These are phyloP conservation scores for Xylaria hypoxylon DNA, from an alignment of 2,329 filamentous ascomycete genomes.

Conservation along the genomic window DNA sequence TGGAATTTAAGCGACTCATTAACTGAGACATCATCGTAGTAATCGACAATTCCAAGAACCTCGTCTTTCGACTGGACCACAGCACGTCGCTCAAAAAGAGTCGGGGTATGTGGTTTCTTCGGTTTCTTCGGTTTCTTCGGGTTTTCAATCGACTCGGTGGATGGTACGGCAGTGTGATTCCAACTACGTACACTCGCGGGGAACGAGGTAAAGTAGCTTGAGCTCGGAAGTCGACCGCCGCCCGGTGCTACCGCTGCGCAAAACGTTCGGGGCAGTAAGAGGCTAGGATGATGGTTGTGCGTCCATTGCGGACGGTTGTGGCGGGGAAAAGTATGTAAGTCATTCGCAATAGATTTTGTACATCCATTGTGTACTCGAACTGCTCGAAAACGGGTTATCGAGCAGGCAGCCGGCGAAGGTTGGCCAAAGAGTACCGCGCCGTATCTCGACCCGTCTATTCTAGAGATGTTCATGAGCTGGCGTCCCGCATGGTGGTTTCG, in stretches of 20 bases:
- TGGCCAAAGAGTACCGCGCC: slow-evolving; percentile 64
- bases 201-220: slow-evolving; percentile 43
- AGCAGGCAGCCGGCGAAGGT: slow-evolving; percentile 52
- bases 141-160: slow-evolving; percentile 12
- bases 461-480: slow-evolving; percentile 70
- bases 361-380: slow-evolving; percentile 37
- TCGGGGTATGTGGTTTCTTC: neutral
- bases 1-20: slow-evolving; percentile 66
- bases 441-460: slow-evolving; percentile 70
- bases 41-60: slow-evolving; percentile 65
- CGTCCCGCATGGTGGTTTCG: slow-evolving; percentile 54
- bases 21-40: slow-evolving; percentile 60
- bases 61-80: slow-evolving; percentile 52
- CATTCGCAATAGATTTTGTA: slow-evolving; percentile 14
- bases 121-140: neutral
- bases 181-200: slow-evolving; percentile 38
- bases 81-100: neutral
- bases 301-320: slow-evolving; percentile 26
- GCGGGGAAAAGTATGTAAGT: slow-evolving; percentile 24
- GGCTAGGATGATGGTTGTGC: slow-evolving; percentile 9
- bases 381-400: slow-evolving; percentile 32
- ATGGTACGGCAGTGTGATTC: slow-evolving; percentile 41
- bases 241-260: slow-evolving; percentile 43
- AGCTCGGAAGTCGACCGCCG: slow-evolving; percentile 35
- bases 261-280: slow-evolving; percentile 29